Evolutionary conservation across 768 basidiomycete species (phyloP).

Genomic region (Hygrocybe coccinea): DNA sequence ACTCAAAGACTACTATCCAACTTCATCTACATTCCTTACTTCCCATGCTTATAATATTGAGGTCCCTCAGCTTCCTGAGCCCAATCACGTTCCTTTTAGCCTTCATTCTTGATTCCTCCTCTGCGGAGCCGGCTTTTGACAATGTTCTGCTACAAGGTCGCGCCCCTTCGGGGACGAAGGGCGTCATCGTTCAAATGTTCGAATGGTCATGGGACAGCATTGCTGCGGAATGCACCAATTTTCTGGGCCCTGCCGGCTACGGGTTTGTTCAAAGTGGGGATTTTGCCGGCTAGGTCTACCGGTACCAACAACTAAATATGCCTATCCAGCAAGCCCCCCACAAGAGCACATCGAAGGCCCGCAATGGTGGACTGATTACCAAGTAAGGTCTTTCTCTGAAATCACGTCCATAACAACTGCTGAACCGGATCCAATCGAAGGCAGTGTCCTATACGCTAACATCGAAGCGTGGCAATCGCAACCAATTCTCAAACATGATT

Average conservation of each 20-base stretch:
- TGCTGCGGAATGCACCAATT: slow-evolving; percentile 58
- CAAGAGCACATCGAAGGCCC: slow-evolving; percentile 49
- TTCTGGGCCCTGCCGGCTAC: slow-evolving; percentile 66
- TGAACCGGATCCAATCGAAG: slow-evolving; percentile 42
- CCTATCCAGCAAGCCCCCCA: slow-evolving; percentile 41
- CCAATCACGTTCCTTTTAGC: too few relatives aligned
- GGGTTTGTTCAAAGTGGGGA: slow-evolving; percentile 63
- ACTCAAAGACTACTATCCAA: too few relatives aligned
- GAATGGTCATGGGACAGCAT: slow-evolving; percentile 61
- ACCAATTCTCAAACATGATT: slow-evolving; percentile 49
- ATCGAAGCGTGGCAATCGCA: slow-evolving; percentile 59
- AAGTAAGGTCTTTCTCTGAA: too few relatives aligned
- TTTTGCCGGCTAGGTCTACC: too few relatives aligned
- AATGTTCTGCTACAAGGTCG: background rate
- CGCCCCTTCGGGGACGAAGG: slow-evolving; percentile 28
- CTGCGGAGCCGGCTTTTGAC: too few relatives aligned
- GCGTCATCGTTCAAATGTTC: slow-evolving; percentile 67
- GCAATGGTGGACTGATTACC: slow-evolving; percentile 77
- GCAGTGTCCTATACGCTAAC: slow-evolving; percentile 61
- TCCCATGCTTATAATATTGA: too few relatives aligned
- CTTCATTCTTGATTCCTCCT: too few relatives aligned
- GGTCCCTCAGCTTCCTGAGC: too few relatives aligned
- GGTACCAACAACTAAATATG: background rate
- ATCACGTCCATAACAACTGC: slow-evolving; percentile 12
- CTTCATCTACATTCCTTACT: too few relatives aligned